Percentiles rank a stretch among this genome's conserved stretches.
Evolutionary conservation across 2,329 filamentous ascomycete species (phyloP).

Genomic region (Fusarium sp.): DNA sequence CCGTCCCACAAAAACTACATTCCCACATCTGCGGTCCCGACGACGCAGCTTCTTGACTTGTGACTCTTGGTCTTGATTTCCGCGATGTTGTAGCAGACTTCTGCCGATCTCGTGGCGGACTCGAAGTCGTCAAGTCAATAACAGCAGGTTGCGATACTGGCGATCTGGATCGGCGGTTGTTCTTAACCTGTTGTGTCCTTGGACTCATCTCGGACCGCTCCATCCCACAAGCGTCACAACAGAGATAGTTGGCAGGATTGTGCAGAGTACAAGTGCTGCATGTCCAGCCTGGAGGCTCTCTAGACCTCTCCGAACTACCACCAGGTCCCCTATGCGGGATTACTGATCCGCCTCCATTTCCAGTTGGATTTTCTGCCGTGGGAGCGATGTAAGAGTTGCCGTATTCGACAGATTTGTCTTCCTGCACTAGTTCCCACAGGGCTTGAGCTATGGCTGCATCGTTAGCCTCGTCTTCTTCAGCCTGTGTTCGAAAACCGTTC

Average conservation of each 20-base stretch:
- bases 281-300: conserved; percentile 54
- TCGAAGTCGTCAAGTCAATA: conserved; percentile 50
- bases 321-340: conserved; percentile 28
- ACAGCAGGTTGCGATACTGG: conserved; percentile 35
- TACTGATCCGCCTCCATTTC: conserved; percentile 51
- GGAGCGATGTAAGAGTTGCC: conserved; percentile 63
- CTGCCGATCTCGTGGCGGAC: conserved; percentile 41
- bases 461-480: conserved; percentile 89
- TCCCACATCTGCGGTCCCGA: conserved; percentile 55
- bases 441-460: conserved; percentile 87
- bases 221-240: conserved; percentile 66
- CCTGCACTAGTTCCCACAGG: conserved; percentile 85
- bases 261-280: conserved; percentile 67
- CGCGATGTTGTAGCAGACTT: not conserved
- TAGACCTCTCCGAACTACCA: conserved; percentile 3
- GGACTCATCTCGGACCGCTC: conserved; percentile 47
- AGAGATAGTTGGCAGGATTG: conserved; percentile 61
- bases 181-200: conserved; percentile 21
- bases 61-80: not conserved
- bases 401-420: conserved; percentile 71
- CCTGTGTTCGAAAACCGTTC: conserved; percentile 83
- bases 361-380: conserved; percentile 62
- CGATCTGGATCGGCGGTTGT: conserved; percentile 30
- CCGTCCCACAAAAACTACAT: conserved; percentile 62
- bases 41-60: not conserved